Evolutionary conservation across 192 early-diverging fungal genomes (phyloP), one percentile per base, ranked within the genome.

Genomic region (Spinellus fusiger): DNA sequence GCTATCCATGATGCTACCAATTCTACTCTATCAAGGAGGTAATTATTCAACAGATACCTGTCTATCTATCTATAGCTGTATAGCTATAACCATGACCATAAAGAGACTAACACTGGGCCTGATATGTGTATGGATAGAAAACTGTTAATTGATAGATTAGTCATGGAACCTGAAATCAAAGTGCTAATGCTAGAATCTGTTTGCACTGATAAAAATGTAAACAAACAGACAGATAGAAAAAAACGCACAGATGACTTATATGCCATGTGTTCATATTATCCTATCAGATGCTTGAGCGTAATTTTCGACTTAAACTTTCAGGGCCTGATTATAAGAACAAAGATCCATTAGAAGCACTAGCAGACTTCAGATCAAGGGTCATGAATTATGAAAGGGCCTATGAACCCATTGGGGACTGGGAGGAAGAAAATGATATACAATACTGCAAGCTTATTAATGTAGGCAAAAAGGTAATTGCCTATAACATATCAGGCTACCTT

Each of bases 381-480:
- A 76, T 71, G 34, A 96, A 96, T 62, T 98, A 98, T 71, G 95
- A 98, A 75, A 84, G 84, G 20, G 86, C 88, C n/a, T 98, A 98
- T 75, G 80, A 91, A 59, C 80, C 93, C 0, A 77, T 99, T 28
- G 82, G 80, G 22, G 85, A 89, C 9, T 84, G 84, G 29, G 95
- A 95, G 69, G 96, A 98, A 65, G 73, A 85, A 27, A 64, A 75
- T 33, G 88, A 88, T 56, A 83, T 85, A 12, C 87, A 89, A 53
- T 99, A 93, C 71, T 94, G 95, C 79, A 97, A 99, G 70, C 79
- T 98, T 47, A 87, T 95, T 53, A 93, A 99, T 70, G 94, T 97
- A 2, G 96, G 96, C 61, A 91, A 93, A 63, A 98, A 96, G 70
- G 83, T 96, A 2, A 92, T 96, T 71, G 92, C 95, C 7, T 83